phyloP scores from a whole-genome alignment of 1,284 basidiomycete genomes.

The Schizopora paradoxa region DNA sequence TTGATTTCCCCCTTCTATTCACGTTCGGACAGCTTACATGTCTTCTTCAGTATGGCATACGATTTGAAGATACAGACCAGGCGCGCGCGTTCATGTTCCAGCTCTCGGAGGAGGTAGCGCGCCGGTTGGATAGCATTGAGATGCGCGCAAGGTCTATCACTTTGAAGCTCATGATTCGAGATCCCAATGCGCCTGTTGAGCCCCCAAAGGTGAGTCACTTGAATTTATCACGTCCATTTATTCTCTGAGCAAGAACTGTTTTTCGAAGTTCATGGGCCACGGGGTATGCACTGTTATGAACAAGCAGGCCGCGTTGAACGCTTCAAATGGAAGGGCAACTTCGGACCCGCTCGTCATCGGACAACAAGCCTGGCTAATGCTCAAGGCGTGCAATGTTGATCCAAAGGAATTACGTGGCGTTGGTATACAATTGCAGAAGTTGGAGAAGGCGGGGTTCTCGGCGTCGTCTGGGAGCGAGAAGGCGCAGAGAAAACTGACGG shows the following conservation, averaged over 20 bases:
- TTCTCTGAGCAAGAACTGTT: slow-evolving; percentile 2
- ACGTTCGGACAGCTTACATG: slow-evolving; percentile 21
- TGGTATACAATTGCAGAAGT: slow-evolving; percentile 88
- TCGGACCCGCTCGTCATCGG: slow-evolving; percentile 70
- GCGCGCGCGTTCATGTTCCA: slow-evolving; percentile 74
- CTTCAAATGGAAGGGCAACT: slow-evolving; percentile 60
- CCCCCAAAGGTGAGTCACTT: slow-evolving; percentile 76
- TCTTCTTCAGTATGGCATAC: slow-evolving; percentile 79
- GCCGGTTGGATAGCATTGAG: slow-evolving; percentile 59
- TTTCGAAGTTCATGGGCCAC: slow-evolving; percentile 82
- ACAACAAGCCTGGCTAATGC: slow-evolving; percentile 73
- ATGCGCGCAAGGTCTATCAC: slow-evolving; percentile 73
- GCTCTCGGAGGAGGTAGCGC: slow-evolving; percentile 73
- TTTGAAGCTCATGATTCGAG: slow-evolving; percentile 85
- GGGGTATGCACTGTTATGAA: slow-evolving; percentile 83
- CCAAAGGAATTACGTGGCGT: slow-evolving; percentile 89
- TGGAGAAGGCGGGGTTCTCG: slow-evolving; percentile 46
- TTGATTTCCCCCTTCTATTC: slow-evolving; percentile 20
- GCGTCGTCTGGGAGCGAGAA: slow-evolving; percentile 29
- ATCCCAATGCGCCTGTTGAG: slow-evolving; percentile 83
- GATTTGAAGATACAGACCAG: slow-evolving; percentile 80
- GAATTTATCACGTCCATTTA: neutral
- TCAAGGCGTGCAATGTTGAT: slow-evolving; percentile 72
- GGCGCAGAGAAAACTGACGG: slow-evolving; percentile 18
- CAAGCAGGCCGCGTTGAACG: slow-evolving; percentile 61